phyloP scores from a whole-genome alignment of 495 filamentous ascomycete species.

The Trichoderma asperelloides region DNA sequence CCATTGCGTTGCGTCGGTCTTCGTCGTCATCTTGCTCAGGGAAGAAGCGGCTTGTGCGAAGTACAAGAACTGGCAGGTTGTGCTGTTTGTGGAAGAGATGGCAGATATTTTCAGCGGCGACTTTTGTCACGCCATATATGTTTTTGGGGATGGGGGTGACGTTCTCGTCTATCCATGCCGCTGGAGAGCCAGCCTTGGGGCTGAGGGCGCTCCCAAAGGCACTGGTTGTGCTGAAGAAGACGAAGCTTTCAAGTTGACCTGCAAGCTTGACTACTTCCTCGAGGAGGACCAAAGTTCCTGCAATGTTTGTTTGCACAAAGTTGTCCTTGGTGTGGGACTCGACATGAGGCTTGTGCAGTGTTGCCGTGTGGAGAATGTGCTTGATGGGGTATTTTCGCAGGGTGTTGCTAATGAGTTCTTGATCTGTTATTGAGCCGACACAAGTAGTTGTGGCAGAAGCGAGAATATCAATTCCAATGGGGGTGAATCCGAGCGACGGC shows the following conservation, averaged over 20 bases:
- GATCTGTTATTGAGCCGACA: slow-evolving; percentile 18
- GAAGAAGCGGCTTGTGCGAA: slow-evolving; percentile 24
- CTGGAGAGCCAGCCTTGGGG: slow-evolving; percentile 11
- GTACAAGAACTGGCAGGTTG: slow-evolving; percentile 13
- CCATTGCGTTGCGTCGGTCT: slow-evolving; percentile 11
- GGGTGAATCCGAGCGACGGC: slow-evolving; percentile 16
- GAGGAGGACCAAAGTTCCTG: slow-evolving; percentile 18
- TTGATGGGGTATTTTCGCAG: slow-evolving; percentile 13
- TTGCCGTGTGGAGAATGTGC: slow-evolving; percentile 25
- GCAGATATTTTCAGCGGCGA: slow-evolving; percentile 22
- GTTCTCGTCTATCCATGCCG: slow-evolving; percentile 22
- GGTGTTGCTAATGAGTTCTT: slow-evolving; percentile 12
- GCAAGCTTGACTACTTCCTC: slow-evolving; percentile 8
- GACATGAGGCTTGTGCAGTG: slow-evolving; percentile 26
- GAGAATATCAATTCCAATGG: slow-evolving; percentile 23
- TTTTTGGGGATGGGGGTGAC: slow-evolving; percentile 19
- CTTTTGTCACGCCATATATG: slow-evolving; percentile 25
- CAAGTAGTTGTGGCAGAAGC: slow-evolving; percentile 17
- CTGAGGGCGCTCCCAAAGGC: slow-evolving; percentile 21
- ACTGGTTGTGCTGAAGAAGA: slow-evolving; percentile 23
- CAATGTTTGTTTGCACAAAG: slow-evolving; percentile 22
- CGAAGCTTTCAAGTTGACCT: slow-evolving; percentile 14
- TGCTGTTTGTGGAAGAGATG: slow-evolving; percentile 13
- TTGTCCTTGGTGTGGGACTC: slow-evolving; percentile 18
- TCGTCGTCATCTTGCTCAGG: slow-evolving; percentile 25